Conservation (phyloP, 208 protist species). For the Trypanosoma avium region DNA sequence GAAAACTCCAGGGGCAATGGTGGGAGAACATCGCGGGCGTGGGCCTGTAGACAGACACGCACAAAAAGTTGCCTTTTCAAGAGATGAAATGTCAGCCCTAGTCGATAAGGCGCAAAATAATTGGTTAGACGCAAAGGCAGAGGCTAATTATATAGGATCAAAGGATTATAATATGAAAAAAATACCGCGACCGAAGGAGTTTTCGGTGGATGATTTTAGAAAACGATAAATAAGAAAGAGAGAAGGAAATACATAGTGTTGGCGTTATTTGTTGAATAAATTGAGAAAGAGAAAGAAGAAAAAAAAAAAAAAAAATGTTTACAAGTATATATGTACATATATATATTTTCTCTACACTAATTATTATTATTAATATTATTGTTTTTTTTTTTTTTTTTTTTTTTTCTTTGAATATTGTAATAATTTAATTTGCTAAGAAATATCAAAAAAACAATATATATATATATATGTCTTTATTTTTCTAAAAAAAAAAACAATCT, state of each 20-base stretch:
- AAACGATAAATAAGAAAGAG: slow-evolving; percentile 46
- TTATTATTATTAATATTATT: no score
- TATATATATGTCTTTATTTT: neutral
- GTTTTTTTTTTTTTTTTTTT: neutral
- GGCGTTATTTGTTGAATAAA: neutral
- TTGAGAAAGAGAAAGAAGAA: neutral
- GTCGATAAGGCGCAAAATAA: slow-evolving; percentile 79
- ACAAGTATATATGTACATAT: neutral
- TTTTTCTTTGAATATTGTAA: neutral
- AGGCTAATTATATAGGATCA: slow-evolving; percentile 84
- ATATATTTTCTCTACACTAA: no score
- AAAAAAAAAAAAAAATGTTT: neutral
- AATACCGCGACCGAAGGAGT: slow-evolving; percentile 83
- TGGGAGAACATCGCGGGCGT: slow-evolving; percentile 77
- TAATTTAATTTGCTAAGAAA: neutral
- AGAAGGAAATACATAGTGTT: neutral
- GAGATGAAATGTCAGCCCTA: slow-evolving; percentile 61
- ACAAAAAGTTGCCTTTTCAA: slow-evolving; percentile 71
- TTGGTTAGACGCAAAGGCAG: slow-evolving; percentile 71
- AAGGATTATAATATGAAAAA: slow-evolving; percentile 87
- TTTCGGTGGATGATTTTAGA: slow-evolving; percentile 75
- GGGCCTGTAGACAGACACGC: slow-evolving; percentile 54
- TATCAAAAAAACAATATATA: neutral
- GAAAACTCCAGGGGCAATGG: slow-evolving; percentile 81
- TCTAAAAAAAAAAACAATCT: slow-evolving; percentile 8